Conservation (phyloP, 148 eudicot species). For the Vaccinium corymbosum region DNA sequence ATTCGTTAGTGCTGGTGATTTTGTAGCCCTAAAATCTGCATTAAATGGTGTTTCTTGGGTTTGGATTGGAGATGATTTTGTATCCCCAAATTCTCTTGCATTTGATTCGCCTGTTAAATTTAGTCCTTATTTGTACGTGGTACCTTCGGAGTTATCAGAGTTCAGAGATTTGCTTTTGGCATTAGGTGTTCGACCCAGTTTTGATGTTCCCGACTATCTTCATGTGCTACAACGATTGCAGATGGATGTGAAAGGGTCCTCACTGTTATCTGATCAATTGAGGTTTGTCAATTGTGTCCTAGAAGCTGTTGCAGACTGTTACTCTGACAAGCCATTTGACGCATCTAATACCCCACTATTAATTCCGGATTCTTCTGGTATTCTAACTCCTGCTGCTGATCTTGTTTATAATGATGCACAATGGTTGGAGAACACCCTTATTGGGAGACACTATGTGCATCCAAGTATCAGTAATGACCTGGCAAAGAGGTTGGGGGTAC, state of each 20-base stretch:
- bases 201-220: conserved; percentile 74
- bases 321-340: conserved; percentile 49
- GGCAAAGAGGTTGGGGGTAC: conserved; percentile 82
- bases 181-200: conserved; percentile 73
- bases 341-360: conserved; percentile 44
- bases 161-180: conserved; percentile 81
- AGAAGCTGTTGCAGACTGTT: conserved; percentile 83
- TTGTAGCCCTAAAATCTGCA: conserved; percentile 44
- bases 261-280: conserved; percentile 77
- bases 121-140: conserved; percentile 90
- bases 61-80: conserved; percentile 98
- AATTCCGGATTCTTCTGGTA: conserved; percentile 76
- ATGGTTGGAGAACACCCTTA: conserved; percentile 75
- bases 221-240: conserved; percentile 63
- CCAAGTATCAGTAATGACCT: conserved; percentile 69
- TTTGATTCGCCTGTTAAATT: conserved; percentile 96
- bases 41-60: conserved; percentile 80
- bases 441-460: conserved; percentile 74
- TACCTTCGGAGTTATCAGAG: conserved; percentile 80
- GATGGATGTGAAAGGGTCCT: conserved; percentile 53
- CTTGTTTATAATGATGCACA: conserved; percentile 97
- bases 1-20: conserved; percentile 49
- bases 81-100: conserved; percentile 73
- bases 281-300: conserved; percentile 78
- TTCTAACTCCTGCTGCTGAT: conserved; percentile 54